Conservation (phyloP, 768 basidiomycete genomes). For the Megacollybia marginata region DNA sequence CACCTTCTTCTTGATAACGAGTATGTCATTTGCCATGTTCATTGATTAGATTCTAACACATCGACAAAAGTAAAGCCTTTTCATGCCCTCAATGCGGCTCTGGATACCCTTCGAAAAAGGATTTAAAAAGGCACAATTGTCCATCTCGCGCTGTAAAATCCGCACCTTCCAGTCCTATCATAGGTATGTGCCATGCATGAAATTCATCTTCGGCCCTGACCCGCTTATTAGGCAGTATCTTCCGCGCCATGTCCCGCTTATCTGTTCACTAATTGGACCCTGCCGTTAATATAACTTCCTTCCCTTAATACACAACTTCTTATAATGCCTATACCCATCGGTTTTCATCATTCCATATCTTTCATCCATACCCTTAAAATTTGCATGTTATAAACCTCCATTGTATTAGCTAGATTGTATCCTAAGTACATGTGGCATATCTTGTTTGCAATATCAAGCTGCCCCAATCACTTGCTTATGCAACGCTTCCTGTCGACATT, state of each 20-base stretch:
- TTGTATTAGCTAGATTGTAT: too few species aligned
- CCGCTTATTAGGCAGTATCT: too few species aligned
- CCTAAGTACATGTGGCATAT: too few species aligned
- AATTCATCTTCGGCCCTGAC: too few species aligned
- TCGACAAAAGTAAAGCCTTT: neutral
- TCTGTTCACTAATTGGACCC: too few species aligned
- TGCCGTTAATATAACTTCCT: too few species aligned
- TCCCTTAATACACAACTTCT: too few species aligned
- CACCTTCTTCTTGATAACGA: conserved; percentile 22
- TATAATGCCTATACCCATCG: too few species aligned
- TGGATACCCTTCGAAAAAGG: neutral
- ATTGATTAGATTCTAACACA: neutral
- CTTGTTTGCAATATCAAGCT: too few species aligned
- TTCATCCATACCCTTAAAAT: neutral
- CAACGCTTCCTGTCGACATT: conserved; percentile 54
- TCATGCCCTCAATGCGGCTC: neutral
- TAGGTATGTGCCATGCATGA: conserved; percentile 15
- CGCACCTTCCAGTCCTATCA: conserved; percentile 20
- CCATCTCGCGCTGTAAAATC: neutral
- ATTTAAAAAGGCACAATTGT: conserved; percentile 4
- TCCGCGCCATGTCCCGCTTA: too few species aligned
- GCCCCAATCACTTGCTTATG: conserved; percentile 28
- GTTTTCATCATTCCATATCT: conserved; percentile 1
- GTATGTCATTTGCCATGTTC: conserved; percentile 1
- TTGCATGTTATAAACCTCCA: neutral